phyloP scores from a whole-genome alignment of 805 yeast genomes.

The Kuraishia hungarica region DNA sequence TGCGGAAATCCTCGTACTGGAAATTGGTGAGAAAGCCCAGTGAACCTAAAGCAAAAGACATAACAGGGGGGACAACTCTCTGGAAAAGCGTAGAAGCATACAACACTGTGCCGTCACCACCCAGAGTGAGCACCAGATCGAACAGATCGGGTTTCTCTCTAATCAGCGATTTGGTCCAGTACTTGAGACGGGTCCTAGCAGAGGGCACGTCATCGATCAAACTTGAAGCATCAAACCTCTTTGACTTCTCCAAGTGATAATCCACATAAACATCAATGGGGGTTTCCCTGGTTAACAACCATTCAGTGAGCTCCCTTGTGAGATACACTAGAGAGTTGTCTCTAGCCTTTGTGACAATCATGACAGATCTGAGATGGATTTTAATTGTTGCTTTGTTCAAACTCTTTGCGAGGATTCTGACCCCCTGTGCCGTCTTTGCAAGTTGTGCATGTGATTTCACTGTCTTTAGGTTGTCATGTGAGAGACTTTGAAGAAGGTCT shows the following conservation, averaged over 20 bases:
- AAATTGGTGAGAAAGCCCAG: conserved; percentile 89
- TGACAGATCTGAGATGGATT: conserved; percentile 57
- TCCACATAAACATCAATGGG: conserved; percentile 59
- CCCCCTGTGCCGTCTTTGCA: conserved; percentile 78
- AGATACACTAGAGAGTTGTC: conserved; percentile 70
- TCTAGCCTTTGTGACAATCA: conserved; percentile 86
- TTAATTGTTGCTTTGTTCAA: conserved; percentile 63
- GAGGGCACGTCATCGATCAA: conserved; percentile 38
- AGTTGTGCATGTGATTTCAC: conserved; percentile 66
- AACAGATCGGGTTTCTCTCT: conserved; percentile 34
- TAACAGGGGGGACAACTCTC: conserved; percentile 81
- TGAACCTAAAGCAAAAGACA: conserved; percentile 84
- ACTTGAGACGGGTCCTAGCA: conserved; percentile 39
- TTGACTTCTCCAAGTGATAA: conserved; percentile 48
- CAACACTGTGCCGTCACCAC: conserved; percentile 96
- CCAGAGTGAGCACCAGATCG: conserved; percentile 81
- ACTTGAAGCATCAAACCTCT: conserved; percentile 53
- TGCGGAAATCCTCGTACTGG: conserved; percentile 64
- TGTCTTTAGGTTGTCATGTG: conserved; percentile 35
- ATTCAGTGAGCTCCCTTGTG: conserved; percentile 73
- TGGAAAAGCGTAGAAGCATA: conserved; percentile 85
- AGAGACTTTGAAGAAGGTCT: conserved; percentile 9
- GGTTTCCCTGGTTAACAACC: conserved; percentile 41
- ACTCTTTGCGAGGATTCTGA: conserved; percentile 65
- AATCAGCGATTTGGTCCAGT: conserved; percentile 63